These are phyloP conservation scores for Nannizziopsis arthrosporioides DNA, from an alignment of 2,329 filamentous ascomycete species.

Conservation along the genomic window DNA sequence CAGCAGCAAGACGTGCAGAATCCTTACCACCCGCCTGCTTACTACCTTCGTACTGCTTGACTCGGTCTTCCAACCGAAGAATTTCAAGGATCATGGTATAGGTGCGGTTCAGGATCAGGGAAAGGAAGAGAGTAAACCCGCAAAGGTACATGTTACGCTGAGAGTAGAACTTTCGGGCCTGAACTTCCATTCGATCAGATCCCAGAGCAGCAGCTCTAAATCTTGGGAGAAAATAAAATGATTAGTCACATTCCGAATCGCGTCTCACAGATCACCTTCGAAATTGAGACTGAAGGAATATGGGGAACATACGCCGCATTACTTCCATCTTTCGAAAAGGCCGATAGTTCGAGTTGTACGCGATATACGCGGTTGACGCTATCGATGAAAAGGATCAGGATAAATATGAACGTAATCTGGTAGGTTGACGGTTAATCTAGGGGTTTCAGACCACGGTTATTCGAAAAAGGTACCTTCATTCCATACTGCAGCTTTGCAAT, in stretches of 20 bases:
- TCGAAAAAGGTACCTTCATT: slow-evolving; percentile 54
- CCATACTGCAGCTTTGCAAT: slow-evolving; percentile 94
- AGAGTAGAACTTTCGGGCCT: slow-evolving; percentile 99
- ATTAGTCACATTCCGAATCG: slow-evolving; percentile 10
- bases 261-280: background rate
- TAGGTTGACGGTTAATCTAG: background rate
- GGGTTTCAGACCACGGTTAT: background rate
- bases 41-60: slow-evolving; percentile 69
- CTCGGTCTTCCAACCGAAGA: slow-evolving; percentile 81
- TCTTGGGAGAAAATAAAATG: slow-evolving; percentile 15
- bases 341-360: slow-evolving; percentile 76
- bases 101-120: slow-evolving; percentile 92
- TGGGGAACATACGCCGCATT: slow-evolving; percentile 39
- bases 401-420: slow-evolving; percentile 95
- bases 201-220: slow-evolving; percentile 61
- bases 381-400: slow-evolving; percentile 94
- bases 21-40: slow-evolving; percentile 51
- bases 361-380: slow-evolving; percentile 94
- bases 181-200: slow-evolving; percentile 92
- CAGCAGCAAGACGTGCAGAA: slow-evolving; percentile 57
- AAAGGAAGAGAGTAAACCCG: slow-evolving; percentile 97
- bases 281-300: background rate
- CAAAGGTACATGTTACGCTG: slow-evolving; percentile 99
- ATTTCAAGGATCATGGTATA: slow-evolving; percentile 94
- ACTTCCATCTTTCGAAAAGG: slow-evolving; percentile 52